phyloP scores from a whole-genome alignment of 176 grass and related monocot genomes.

The Musa itinerans region DNA sequence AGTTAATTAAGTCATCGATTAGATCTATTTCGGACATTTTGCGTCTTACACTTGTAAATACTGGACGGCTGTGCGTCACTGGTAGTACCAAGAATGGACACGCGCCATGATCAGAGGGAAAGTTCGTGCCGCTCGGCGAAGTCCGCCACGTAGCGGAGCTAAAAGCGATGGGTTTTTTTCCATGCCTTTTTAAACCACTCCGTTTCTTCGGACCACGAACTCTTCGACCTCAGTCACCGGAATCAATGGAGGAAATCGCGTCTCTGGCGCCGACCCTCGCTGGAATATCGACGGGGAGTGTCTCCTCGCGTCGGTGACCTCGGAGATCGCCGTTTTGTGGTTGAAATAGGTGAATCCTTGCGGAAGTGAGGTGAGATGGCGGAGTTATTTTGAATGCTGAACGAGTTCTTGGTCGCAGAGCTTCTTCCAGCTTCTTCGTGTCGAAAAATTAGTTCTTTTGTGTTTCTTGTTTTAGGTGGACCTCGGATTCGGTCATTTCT shows the following conservation, averaged over 20 bases:
- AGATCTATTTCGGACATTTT: too few relatives aligned
- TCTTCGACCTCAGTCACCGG: background rate
- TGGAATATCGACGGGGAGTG: background rate
- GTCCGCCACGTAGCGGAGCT: background rate
- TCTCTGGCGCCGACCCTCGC: background rate
- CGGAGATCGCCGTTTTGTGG: background rate
- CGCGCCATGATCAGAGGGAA: background rate
- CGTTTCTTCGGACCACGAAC: too few relatives aligned
- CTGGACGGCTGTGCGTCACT: too few relatives aligned
- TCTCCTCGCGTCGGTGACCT: background rate
- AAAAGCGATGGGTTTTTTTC: background rate
- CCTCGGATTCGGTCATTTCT: background rate
- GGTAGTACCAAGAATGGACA: background rate
- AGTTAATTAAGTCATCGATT: too few relatives aligned
- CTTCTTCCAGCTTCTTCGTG: background rate
- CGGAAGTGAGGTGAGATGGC: background rate
- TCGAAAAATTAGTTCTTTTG: background rate
- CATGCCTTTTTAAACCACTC: background rate
- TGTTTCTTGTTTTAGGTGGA: too few relatives aligned
- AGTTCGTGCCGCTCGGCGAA: background rate
- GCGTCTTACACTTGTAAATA: too few relatives aligned
- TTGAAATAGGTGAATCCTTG: background rate
- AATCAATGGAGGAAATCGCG: slow-evolving; percentile 12
- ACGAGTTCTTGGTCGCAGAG: background rate
- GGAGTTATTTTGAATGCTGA: background rate